phyloP scores from a whole-genome alignment of 2,329 filamentous ascomycete species.

The Fusarium sp. region DNA sequence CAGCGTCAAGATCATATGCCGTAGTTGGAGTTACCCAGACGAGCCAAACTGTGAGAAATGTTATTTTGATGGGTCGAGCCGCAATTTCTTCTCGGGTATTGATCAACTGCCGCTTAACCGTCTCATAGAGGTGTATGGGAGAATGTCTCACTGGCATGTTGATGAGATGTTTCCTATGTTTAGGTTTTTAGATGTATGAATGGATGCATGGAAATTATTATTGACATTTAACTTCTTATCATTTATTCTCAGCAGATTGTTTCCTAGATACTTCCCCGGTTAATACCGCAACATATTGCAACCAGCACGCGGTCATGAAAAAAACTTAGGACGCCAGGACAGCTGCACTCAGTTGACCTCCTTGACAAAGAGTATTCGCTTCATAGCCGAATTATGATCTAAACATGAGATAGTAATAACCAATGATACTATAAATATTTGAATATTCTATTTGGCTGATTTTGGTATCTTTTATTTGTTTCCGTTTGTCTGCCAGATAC shows the following conservation, averaged over 20 bases:
- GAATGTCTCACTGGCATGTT: background rate
- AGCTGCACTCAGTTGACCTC: too few relatives aligned
- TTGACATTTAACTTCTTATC: too few relatives aligned
- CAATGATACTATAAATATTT: too few relatives aligned
- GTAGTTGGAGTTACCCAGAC: background rate
- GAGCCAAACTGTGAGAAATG: background rate
- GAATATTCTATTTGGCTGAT: too few relatives aligned
- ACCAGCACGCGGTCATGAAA: too few relatives aligned
- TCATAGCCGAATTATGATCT: too few relatives aligned
- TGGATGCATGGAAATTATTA: too few relatives aligned
- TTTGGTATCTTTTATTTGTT: too few relatives aligned
- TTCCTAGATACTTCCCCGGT: background rate
- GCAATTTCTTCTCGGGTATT: background rate
- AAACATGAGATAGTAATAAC: too few relatives aligned
- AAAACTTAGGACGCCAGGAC: too few relatives aligned
- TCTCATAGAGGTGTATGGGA: background rate
- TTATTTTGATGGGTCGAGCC: background rate
- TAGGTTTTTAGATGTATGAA: background rate
- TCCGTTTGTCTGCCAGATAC: too few relatives aligned
- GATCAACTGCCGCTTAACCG: background rate
- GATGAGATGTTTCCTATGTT: background rate
- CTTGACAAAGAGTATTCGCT: too few relatives aligned
- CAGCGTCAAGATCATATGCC: slow-evolving; percentile 9
- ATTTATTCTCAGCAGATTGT: background rate
- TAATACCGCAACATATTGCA: background rate